Percentiles rank a stretch among this genome's conserved stretches.
Evolutionary conservation across 2,329 filamentous ascomycete genomes (phyloP).

Genomic region (Penicillium carneum): DNA sequence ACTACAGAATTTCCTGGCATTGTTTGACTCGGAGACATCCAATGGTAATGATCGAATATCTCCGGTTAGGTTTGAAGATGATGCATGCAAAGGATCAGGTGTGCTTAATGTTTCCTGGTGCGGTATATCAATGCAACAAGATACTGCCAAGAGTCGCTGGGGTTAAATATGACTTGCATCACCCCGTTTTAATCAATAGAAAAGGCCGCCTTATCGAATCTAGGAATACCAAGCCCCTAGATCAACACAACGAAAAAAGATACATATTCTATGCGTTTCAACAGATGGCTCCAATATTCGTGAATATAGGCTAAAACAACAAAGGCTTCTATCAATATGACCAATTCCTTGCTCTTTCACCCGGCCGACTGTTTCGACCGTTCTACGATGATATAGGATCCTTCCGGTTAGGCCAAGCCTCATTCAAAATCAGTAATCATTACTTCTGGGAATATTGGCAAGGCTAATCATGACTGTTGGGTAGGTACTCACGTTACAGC

Average conservation of each 20-base stretch:
- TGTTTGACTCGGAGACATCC: background rate
- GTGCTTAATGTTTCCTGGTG: background rate
- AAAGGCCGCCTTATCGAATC: background rate
- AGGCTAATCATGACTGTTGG: background rate
- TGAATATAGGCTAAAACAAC: background rate
- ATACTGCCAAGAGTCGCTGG: conserved; percentile 7
- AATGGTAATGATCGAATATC: background rate
- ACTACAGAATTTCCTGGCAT: background rate
- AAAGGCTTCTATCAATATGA: background rate
- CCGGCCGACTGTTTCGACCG: background rate
- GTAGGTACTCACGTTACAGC: conserved; percentile 2
- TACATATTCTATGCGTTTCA: background rate
- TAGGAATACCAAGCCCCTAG: background rate
- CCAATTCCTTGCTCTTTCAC: background rate
- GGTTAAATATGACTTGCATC: conserved; percentile 13
- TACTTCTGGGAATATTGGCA: too few species aligned
- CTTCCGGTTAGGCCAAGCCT: background rate
- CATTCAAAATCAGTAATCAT: background rate
- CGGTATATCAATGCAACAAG: background rate
- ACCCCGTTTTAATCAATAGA: conserved; percentile 1
- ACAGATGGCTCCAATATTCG: background rate
- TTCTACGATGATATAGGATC: background rate
- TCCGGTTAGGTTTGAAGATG: background rate
- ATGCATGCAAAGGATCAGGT: conserved; percentile 16
- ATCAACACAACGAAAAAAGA: background rate